Base-by-base conservation (phyloP, 352 stramenopile species). In the Globisporangium cederbergense region DNA sequence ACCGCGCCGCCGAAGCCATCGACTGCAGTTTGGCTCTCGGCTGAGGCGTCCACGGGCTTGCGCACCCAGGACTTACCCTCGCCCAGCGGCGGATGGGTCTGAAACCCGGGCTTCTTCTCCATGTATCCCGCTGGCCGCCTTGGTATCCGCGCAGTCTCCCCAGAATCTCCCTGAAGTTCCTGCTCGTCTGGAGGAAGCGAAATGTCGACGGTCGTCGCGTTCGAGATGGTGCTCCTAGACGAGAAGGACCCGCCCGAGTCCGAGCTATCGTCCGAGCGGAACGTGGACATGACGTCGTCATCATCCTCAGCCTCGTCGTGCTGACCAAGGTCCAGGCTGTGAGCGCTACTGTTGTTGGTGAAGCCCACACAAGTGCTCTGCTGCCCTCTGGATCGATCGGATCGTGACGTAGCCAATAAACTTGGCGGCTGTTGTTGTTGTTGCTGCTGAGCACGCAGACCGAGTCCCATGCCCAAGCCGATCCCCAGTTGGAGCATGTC, bases 401-500 rank as follows among this genome's bases (percentile, higher is more conserved):
- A 58, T 20, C 46, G 43, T 10, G 45, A 42, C 18, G 64, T 62
- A 45, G 25, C 16, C 28, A 60, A 10, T 0, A 16, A 16, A 9
- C 20, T 30, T 28, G n/a, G 4, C 22, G 18, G 42, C 51, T 55
- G 42, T 11, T 66, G 66, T 13, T 62, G 66, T 66, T 76, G 79
- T 30, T 80, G 76, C 51, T 81, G 75, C 28, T 90, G 76, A 28
- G 82, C 75, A 2, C 88, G 76, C 54, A 97, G 75, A 7, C 89
- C 89, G 28, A 98, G 79, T 1, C 93, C 92, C 79, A 98, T 91
- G 1, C 92, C 93, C 30, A 98, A 73, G 45, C 89, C 85, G 36
- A 98, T 87, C 1, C 83, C 82, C 25, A 94, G 74, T 56, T 95
- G 87, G 14, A 95, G 65, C 73, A 90, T 90, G 32, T 92, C 78